Evolutionary conservation across 2,329 filamentous ascomycete genomes (phyloP).

Genomic region (Fusarium sp.): DNA sequence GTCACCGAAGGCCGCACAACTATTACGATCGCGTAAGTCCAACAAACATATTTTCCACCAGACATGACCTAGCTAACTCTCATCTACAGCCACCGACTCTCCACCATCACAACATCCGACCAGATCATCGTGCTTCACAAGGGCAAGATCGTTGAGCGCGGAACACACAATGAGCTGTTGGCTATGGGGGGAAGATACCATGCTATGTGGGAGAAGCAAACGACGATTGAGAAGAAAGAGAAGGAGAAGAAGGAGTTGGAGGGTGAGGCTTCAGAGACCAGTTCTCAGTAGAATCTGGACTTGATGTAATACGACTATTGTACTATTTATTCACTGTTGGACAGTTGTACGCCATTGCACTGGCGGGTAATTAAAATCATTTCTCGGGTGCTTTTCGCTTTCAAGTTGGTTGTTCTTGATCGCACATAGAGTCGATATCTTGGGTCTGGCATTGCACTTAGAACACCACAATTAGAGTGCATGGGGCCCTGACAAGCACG

Average conservation of each 20-base stretch:
- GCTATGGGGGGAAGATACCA: constrained; percentile 61
- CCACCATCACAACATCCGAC: constrained; percentile 69
- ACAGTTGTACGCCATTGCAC: background rate
- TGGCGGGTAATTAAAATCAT: background rate
- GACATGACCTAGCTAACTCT: constrained; percentile 10
- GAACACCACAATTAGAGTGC: background rate
- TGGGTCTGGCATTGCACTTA: background rate
- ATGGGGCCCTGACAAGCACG: background rate
- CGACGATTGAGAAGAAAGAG: constrained; percentile 57
- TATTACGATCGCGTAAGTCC: constrained; percentile 63
- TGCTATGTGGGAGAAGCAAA: constrained; percentile 67
- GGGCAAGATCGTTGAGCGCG: constrained; percentile 64
- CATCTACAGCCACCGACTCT: constrained; percentile 64
- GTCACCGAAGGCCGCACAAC: constrained; percentile 65
- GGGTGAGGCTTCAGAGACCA: constrained; percentile 25
- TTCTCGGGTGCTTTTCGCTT: background rate
- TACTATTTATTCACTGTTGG: background rate
- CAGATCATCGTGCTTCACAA: constrained; percentile 67
- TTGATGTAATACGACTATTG: constrained; percentile 8
- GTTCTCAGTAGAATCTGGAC: constrained; percentile 15
- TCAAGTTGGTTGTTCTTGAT: background rate
- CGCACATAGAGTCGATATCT: too few relatives aligned
- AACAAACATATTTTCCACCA: fast-evolving
- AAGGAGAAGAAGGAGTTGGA: constrained; percentile 50
- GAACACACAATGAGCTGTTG: constrained; percentile 63